A percentile compares a stretch with the other conserved stretches of the same genome.
Evolutionary conservation across 2,329 filamentous ascomycete genomes (phyloP).

Genomic region (Xylaria sp.): DNA sequence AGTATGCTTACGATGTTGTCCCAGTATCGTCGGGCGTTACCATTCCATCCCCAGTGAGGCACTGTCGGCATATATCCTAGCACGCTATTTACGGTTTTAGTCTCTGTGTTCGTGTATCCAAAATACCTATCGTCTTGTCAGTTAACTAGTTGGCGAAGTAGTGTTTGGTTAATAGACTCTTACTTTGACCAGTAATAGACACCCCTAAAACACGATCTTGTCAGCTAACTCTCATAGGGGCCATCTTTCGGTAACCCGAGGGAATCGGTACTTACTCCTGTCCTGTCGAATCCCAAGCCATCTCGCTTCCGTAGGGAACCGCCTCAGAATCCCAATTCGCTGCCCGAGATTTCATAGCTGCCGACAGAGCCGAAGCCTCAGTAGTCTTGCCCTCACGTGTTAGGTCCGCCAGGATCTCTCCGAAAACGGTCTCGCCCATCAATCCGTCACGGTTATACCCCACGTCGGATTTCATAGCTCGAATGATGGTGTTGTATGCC

Average conservation of each 20-base stretch:
- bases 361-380: slow-evolving; percentile 55
- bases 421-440: slow-evolving; percentile 70
- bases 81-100: slow-evolving; percentile 65
- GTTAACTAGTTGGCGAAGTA: background rate
- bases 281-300: slow-evolving; percentile 71
- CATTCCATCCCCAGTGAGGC: slow-evolving; percentile 71
- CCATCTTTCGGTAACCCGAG: background rate
- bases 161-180: background rate
- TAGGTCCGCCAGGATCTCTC: slow-evolving; percentile 63
- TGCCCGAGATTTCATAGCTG: slow-evolving; percentile 61
- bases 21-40: slow-evolving; percentile 70
- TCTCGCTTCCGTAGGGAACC: slow-evolving; percentile 69
- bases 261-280: slow-evolving; percentile 57
- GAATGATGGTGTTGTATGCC: slow-evolving; percentile 62
- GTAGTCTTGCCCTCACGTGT: slow-evolving; percentile 57
- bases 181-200: slow-evolving; percentile 68
- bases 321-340: slow-evolving; percentile 61
- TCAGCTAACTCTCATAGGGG: slow-evolving; percentile 24
- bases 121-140: slow-evolving; percentile 56
- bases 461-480: slow-evolving; percentile 53
- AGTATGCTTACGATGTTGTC: slow-evolving; percentile 58
- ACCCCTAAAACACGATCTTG: slow-evolving; percentile 48
- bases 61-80: slow-evolving; percentile 68
- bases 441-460: slow-evolving; percentile 61
- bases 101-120: slow-evolving; percentile 56